Base-by-base conservation (phyloP, 371 early-diverging fungal genomes). In the Thermomucor indicae-seudaticae region DNA sequence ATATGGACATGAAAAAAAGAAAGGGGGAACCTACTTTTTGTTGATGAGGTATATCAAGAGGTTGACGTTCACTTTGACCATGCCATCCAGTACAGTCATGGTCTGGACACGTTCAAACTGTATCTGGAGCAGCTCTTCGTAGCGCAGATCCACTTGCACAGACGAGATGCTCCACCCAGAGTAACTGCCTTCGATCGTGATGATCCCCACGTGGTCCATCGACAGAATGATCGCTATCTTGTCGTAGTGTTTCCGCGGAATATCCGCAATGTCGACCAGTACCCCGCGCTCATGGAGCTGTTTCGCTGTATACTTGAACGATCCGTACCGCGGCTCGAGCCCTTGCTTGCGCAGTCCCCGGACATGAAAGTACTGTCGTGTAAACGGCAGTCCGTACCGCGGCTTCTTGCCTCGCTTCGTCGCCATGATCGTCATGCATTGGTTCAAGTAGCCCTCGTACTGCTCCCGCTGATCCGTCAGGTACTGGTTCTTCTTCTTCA, bases 241-340 rank as follows among this genome's bases (percentile, higher is more conserved):
- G 55, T 90, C 91, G 65, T 90, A 89, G 70, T 93, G 89, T 43
- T 88, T 86, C 30, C 90, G 90, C 25, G 77, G 75, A 41, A 89
- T 80, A 29, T 85, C 90, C 39, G 86, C 88, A 28, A 97, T 68
- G 19, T 89, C 85, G 16, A 96, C 62, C 27, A 99, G 61, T 5
- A 99, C 92, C 41, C 98, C 97, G 61, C 93, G 91, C 52, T 92
- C 86, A 56, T 89, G 79, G 43, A 99, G 73, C 51, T 89, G 86
- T 51, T 90, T 90, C 10, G 98, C 98, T 14, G 91, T 88, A 74
- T 95, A 97, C 78, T 96, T 97, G 84, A 85, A 98, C 30, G 95
- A 94, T 3, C 99, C 99, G 67, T 95, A 99, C 60, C 89, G 85
- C 3, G 98, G 97, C 40, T 95, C 89, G 22, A 79, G 80, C 8